Percentiles rank a stretch among this genome's conserved stretches.
Evolutionary conservation across 352 stramenopile genomes (phyloP).

Genomic region (Phytophthora boehmeriae): DNA sequence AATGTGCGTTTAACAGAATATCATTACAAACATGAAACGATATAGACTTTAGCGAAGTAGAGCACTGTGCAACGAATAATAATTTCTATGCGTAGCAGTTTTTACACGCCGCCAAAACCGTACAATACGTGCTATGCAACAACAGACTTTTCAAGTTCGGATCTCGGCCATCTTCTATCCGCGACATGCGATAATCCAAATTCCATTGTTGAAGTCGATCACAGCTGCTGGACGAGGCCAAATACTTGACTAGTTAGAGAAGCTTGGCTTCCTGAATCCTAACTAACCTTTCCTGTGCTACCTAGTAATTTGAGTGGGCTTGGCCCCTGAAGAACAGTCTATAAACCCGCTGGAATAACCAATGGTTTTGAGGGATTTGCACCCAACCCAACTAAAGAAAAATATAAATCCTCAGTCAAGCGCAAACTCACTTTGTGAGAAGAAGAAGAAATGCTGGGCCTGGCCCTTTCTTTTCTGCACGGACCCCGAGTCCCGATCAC

Average conservation of each 20-base stretch:
- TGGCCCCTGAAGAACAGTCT: background rate
- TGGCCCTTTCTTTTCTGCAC: background rate
- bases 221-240: background rate
- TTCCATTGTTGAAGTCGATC: background rate
- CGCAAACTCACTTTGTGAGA: background rate
- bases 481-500: background rate
- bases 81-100: too few species aligned
- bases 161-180: too few species aligned
- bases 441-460: background rate
- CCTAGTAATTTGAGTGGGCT: background rate
- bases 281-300: background rate
- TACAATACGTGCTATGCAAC: too few species aligned
- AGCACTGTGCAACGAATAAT: too few species aligned
- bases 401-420: background rate
- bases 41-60: too few species aligned
- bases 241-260: conserved; percentile 1
- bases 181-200: too few species aligned
- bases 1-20: too few species aligned
- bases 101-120: too few species aligned
- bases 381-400: background rate
- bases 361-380: background rate
- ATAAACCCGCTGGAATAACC: background rate
- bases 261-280: background rate
- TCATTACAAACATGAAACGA: too few species aligned
- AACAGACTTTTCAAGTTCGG: too few species aligned